Evolutionary conservation across 495 filamentous ascomycete species (phyloP), one percentile per base, ranked within the genome.

Genomic region (Aspergillus biplanus): DNA sequence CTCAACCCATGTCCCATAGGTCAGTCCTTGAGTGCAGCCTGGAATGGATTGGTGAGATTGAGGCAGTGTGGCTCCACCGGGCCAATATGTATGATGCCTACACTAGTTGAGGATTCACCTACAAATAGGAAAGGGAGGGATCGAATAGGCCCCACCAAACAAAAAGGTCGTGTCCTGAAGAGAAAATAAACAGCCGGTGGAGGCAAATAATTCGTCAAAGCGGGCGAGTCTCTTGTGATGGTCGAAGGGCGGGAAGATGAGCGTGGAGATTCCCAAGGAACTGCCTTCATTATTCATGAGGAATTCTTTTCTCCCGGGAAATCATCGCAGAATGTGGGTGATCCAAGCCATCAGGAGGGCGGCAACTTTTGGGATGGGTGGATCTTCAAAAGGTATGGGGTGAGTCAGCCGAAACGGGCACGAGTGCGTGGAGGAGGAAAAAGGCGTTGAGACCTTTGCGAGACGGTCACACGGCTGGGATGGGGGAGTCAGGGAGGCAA

Each of bases 71-170:
- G 27, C 33, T 18, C 61, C 61, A 63, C 65, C 42, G 5, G 47
- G 27, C 59, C 62, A 62, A 54, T 8, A 69, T 69, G 67, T 65
- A 69, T 69, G 67, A 69, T 69, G 67, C 67, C 63, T 63, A 63
- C 63, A 69, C 63, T 65, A 62, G 65, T 55, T 59, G 37, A 64
- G 61, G 56, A 56, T 52, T 34, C 34, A 56, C 60, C 61, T 61
- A 60, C 61, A 67, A 67, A 63, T 67, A 65, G 66, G 63, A 65
- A 65, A 37, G 59, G 50, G 50, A 61, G 35, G 48, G 50, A 61
- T 42, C 21, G 50, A 32, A 50, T 31, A 13, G n/a, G 33, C 42
- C 56, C 44, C 39, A 47, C 35, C 39, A 13, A 32, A 9, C 21
- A 31, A 47, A 42, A 16, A 57, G 18, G 55, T 27, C 55, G 35